Conservation (phyloP, 306 rosid genomes). For the Adenanthera pavonina region DNA sequence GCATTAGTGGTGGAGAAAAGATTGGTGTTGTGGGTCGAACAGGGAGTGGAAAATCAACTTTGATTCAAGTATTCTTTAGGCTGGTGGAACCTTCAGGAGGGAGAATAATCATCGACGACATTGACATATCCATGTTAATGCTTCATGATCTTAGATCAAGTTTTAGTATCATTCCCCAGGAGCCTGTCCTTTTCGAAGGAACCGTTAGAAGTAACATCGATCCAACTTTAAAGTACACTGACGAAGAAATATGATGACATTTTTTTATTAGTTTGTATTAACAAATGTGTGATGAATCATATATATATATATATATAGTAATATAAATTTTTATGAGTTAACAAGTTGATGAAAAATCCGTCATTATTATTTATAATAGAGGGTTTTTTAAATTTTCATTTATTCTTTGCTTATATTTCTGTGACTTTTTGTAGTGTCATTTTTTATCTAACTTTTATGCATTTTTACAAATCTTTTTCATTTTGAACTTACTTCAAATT, state of each 20-base stretch:
- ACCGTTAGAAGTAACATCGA: constrained; percentile 80
- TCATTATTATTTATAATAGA: too few relatives aligned
- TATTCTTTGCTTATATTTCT: too few relatives aligned
- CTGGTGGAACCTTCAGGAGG: constrained; percentile 85
- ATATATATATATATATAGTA: too few relatives aligned
- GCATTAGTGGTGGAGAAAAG: constrained; percentile 77
- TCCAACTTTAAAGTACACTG: constrained; percentile 63
- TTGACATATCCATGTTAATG: constrained; percentile 64
- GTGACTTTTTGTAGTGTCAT: too few relatives aligned
- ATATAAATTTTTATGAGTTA: too few relatives aligned
- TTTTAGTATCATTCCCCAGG: constrained; percentile 91
- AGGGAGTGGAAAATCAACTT: constrained; percentile 76
- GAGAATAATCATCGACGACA: constrained; percentile 62
- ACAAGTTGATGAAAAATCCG: too few relatives aligned
- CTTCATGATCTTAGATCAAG: constrained; percentile 89
- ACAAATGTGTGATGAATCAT: too few relatives aligned
- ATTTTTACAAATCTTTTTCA: too few relatives aligned
- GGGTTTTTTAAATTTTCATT: too few relatives aligned
- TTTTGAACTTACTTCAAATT: too few relatives aligned
- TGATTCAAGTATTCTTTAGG: constrained; percentile 80
- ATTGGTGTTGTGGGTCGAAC: constrained; percentile 76
- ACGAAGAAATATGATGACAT: constrained; percentile 56
- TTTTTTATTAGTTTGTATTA: too few relatives aligned
- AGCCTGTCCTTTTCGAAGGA: constrained; percentile 90
- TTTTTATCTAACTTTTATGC: too few relatives aligned